Percentiles rank a stretch among this genome's conserved stretches.
Conservation (phyloP, 129 eudicot species). For the Mikania micrantha region DNA sequence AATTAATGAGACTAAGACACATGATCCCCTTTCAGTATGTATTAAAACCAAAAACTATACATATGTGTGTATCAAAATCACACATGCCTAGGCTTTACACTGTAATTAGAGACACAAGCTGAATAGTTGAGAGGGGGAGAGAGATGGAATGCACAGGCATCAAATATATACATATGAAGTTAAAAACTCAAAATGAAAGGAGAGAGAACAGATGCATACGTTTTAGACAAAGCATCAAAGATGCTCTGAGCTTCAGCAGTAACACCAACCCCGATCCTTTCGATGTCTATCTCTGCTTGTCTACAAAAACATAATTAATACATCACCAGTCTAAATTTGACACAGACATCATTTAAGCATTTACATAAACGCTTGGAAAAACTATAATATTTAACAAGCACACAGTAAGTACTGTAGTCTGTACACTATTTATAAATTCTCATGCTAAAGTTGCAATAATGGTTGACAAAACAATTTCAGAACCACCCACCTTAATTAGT, state of each 20-base stretch:
- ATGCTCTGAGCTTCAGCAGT: constrained; percentile 83
- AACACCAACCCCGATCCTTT: constrained; percentile 97
- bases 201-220: constrained; percentile 45
- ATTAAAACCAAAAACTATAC: too few relatives aligned
- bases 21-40: background rate
- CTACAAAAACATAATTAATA: constrained; percentile 34
- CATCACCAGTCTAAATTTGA: background rate
- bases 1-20: background rate
- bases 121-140: background rate
- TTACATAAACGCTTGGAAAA: background rate
- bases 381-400: constrained; percentile 1
- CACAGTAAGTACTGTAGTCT: background rate
- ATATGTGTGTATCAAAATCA: background rate
- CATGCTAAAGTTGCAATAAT: background rate
- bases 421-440: too few relatives aligned
- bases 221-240: constrained; percentile 92
- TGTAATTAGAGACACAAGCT: constrained; percentile 3
- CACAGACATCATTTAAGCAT: background rate
- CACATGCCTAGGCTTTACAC: background rate
- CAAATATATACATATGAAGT: background rate
- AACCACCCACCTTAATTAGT: background rate
- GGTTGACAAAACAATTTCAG: background rate
- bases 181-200: background rate
- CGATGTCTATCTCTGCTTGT: constrained; percentile 94
- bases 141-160: background rate